Percentiles rank a stretch among this genome's conserved stretches.
These are phyloP conservation scores for Colletotrichum endophyticum DNA, from an alignment of 2,329 filamentous ascomycete species.

Conservation along the genomic window DNA sequence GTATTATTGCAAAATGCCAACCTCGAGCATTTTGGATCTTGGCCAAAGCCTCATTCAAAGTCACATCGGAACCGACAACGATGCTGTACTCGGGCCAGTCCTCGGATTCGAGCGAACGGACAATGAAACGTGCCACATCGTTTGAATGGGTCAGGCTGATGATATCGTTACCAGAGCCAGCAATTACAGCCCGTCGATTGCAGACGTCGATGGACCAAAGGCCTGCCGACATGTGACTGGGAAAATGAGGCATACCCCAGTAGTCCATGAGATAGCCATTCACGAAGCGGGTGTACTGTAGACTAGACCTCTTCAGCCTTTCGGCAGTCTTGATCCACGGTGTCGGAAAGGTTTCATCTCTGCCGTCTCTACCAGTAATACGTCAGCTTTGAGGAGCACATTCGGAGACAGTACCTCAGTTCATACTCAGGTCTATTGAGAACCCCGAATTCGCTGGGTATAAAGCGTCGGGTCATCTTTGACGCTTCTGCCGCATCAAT, in stretches of 20 bases:
- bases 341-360: neutral
- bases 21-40: conserved; percentile 26
- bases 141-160: conserved; percentile 52
- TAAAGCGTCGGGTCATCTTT: conserved; percentile 38
- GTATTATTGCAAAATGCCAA: neutral
- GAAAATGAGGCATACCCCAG: conserved; percentile 40
- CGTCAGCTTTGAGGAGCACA: neutral
- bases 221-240: conserved; percentile 39
- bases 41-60: conserved; percentile 46
- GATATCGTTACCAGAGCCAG: conserved; percentile 47
- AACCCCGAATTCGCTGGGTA: conserved; percentile 47
- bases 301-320: conserved; percentile 28
- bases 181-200: conserved; percentile 49
- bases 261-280: conserved; percentile 52
- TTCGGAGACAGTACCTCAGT: neutral
- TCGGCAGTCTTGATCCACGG: neutral
- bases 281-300: conserved; percentile 41
- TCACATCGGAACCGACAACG: conserved; percentile 43
- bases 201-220: conserved; percentile 48
- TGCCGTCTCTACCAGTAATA: neutral
- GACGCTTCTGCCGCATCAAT: conserved; percentile 46
- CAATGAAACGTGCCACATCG: conserved; percentile 53
- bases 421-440: conserved; percentile 4
- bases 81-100: conserved; percentile 45
- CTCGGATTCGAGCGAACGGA: conserved; percentile 39